These are phyloP conservation scores for Crepidotus sp. DNA, from an alignment of 1,284 basidiomycete species.

Conservation along the genomic window DNA sequence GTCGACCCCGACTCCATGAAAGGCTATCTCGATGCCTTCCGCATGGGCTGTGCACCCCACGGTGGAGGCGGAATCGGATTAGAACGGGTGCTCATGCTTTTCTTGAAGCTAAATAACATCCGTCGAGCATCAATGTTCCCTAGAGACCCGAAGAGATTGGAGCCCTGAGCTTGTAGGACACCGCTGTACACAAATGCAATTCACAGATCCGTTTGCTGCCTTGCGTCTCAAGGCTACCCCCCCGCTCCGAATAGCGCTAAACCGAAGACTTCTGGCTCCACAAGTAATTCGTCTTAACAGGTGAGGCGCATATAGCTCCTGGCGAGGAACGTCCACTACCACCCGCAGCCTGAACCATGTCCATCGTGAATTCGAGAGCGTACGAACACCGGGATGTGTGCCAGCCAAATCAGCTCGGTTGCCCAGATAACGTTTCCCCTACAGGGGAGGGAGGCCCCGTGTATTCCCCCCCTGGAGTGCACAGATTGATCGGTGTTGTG, in stretches of 20 bases:
- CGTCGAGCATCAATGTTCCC: slow-evolving; percentile 92
- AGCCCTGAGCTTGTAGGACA: slow-evolving; percentile 39
- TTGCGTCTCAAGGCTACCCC: background rate
- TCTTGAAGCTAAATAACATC: slow-evolving; percentile 93
- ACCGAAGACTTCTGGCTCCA: slow-evolving; percentile 3
- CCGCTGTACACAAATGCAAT: slow-evolving; percentile 4
- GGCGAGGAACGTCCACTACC: background rate
- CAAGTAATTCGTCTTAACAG: slow-evolving; percentile 5
- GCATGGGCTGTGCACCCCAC: slow-evolving; percentile 86
- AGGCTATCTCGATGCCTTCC: slow-evolving; percentile 90
- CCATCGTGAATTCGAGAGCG: background rate
- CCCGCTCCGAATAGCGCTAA: slow-evolving; percentile 5
- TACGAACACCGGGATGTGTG: background rate
- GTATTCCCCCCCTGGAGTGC: slow-evolving; percentile 26
- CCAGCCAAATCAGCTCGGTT: slow-evolving; percentile 3
- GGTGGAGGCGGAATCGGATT: slow-evolving; percentile 82
- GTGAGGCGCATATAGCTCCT: background rate
- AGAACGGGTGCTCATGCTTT: slow-evolving; percentile 94
- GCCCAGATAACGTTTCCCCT: background rate
- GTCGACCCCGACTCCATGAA: slow-evolving; percentile 85
- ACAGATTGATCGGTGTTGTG: slow-evolving; percentile 34
- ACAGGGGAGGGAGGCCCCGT: slow-evolving; percentile 17
- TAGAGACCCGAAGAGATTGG: slow-evolving; percentile 79
- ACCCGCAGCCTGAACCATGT: background rate
- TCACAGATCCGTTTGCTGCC: background rate